A percentile compares a stretch with the other conserved stretches of the same genome.
Conservation (phyloP, 2,329 filamentous ascomycete species). For the Calonectria hongkongensis region DNA sequence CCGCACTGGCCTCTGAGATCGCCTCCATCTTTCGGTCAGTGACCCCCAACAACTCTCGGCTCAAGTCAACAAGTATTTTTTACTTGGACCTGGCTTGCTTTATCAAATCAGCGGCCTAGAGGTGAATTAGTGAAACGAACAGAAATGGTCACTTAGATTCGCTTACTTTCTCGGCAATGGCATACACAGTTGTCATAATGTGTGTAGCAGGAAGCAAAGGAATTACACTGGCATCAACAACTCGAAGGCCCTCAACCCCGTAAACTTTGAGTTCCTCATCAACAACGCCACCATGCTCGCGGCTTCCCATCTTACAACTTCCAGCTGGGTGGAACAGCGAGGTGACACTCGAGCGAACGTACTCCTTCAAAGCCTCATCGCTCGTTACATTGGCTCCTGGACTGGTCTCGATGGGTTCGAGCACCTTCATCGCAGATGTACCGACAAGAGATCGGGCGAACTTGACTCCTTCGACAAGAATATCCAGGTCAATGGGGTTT, state of each 20-base stretch:
- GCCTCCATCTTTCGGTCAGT: too few species aligned
- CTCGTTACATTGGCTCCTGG: conserved; percentile 9
- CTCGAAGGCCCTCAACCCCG: conserved; percentile 7
- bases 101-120: background rate
- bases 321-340: background rate
- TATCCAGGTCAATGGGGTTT: background rate
- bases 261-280: background rate
- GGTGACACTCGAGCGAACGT: background rate
- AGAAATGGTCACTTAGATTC: background rate
- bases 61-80: too few species aligned
- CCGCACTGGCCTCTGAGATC: too few species aligned
- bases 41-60: too few species aligned
- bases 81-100: background rate
- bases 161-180: conserved; percentile 6
- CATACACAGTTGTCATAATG: conserved; percentile 6
- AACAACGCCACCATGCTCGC: background rate
- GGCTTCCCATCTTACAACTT: background rate
- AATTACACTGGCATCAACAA: conserved; percentile 19
- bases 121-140: background rate
- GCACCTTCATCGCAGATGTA: background rate
- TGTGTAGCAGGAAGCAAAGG: conserved; percentile 12
- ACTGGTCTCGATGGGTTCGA: background rate
- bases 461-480: background rate
- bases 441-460: background rate
- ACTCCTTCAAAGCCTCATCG: background rate